These are phyloP conservation scores for Nemania sp. DNA, from an alignment of 2,329 filamentous ascomycete species.

Conservation along the genomic window DNA sequence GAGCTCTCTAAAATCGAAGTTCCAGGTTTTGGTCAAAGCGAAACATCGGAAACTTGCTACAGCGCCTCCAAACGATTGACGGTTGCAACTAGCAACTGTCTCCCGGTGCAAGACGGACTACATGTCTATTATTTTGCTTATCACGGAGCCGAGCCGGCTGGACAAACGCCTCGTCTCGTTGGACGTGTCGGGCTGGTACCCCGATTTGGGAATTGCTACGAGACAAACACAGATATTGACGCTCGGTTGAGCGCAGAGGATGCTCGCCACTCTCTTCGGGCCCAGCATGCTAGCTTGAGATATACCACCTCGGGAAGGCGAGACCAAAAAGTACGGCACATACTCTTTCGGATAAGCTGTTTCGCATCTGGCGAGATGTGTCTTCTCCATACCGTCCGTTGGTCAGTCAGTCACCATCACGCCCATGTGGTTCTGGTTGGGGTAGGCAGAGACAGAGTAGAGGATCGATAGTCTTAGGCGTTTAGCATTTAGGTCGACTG, in stretches of 20 bases:
- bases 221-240: conserved; percentile 4
- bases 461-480: conserved; percentile 24
- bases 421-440: conserved; percentile 3
- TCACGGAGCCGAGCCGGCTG: conserved; percentile 1
- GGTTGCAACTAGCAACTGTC: conserved; percentile 19
- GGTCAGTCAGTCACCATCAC: conserved; percentile 7
- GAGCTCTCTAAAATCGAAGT: conserved; percentile 9
- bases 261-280: conserved; percentile 6
- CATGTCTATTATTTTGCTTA: conserved; percentile 9
- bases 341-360: conserved; percentile 17
- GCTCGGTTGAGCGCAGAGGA: neutral
- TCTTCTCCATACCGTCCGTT: neutral
- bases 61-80: conserved; percentile 16
- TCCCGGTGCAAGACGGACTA: conserved; percentile 16
- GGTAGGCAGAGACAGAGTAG: neutral
- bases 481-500: conserved; percentile 25
- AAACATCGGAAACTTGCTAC: conserved; percentile 17
- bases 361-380: conserved; percentile 11
- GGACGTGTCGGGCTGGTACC: conserved; percentile 1
- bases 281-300: neutral
- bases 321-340: conserved; percentile 18
- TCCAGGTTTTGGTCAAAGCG: conserved; percentile 5
- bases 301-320: conserved; percentile 16
- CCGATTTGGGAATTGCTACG: conserved; percentile 7
- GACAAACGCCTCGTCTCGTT: conserved; percentile 10